Evolutionary conservation across 768 basidiomycete genomes (phyloP), one percentile per base, ranked within the genome.

Genomic region (Panus rudis): DNA sequence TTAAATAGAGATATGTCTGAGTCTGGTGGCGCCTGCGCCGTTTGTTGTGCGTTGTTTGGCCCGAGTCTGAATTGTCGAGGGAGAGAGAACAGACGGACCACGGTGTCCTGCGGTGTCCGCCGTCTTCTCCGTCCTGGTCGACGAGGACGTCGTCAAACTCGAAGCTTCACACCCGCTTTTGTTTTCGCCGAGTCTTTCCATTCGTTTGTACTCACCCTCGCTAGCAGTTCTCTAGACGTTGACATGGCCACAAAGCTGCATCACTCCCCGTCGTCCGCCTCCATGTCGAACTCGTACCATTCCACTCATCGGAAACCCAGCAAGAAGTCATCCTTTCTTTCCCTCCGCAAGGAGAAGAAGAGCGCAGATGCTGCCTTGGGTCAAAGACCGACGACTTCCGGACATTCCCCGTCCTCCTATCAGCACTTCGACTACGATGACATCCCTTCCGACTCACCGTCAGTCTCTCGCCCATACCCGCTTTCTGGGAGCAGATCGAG

Each of bases 291-390:
- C n/a, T 37, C 45, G 46, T 41, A 27, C 42, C 20, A 31, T 34
- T 48, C 42, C 42, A 32, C 50, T 38, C 39, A 69, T 30, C 73
- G 68, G 43, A 60, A 61, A 21, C 73, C 77, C 13, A 68, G 70
- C 46, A 78, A 75, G 59, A 78, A 70, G 51, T 63, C 70, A 17
- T 78, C 81, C 6, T 76, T 79, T 55, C 57, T 79, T 25, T 80
- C 81, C 21, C 63, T 78, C 37, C 64, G 51, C 21, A 47, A 54
- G 22, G 52, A 58, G 31, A 57, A 54, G 35, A 44, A 47, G 26
- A 40, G 46, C 1, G 41, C 48, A 11, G 44, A 56, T 10, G 37
- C 33, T 6, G 33, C 52, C 23, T 46, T 12, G 48, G 47, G 20
- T 30, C 35, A 14, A 22, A 22, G 21, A 23, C 41, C 6, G n/a